phyloP scores from a whole-genome alignment of 2,329 filamentous ascomycete species.

The Cercospora zeae-maydis region DNA sequence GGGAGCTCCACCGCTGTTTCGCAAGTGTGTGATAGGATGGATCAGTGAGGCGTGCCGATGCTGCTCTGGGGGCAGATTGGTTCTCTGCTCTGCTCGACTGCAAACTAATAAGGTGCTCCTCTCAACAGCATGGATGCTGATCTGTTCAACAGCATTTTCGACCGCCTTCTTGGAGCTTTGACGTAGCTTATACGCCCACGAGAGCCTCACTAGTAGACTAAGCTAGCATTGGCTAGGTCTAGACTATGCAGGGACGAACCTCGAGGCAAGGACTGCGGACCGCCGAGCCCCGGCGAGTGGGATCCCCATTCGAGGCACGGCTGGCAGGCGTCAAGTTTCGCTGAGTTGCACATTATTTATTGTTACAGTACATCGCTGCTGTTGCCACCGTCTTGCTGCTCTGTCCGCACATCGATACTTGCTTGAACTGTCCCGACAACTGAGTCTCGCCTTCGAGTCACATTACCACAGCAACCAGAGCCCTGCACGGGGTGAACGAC shows the following conservation, averaged over 20 bases:
- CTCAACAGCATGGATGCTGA: slow-evolving; percentile 2
- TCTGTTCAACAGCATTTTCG: slow-evolving; percentile 7
- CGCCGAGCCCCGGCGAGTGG: not conserved
- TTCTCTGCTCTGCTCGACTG: not conserved
- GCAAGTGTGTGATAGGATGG: not conserved
- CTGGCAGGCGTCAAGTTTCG: not conserved
- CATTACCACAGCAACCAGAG: not conserved
- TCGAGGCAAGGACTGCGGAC: not conserved
- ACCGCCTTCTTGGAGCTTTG: slow-evolving; percentile 8
- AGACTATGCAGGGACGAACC: slow-evolving; percentile 4
- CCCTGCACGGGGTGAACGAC: not conserved
- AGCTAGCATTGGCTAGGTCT: not conserved
- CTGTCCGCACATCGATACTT: not conserved
- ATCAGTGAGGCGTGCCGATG: not conserved
- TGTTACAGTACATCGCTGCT: not conserved
- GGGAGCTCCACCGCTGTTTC: slow-evolving; percentile 2
- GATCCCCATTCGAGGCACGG: not conserved
- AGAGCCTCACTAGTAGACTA: slow-evolving; percentile 1
- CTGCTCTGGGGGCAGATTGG: not conserved
- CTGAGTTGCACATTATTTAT: not conserved
- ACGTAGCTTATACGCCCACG: slow-evolving; percentile 5
- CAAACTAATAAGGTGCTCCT: not conserved
- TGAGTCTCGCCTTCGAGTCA: not conserved
- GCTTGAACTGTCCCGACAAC: not conserved
- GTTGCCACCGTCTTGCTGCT: not conserved